A percentile compares a stretch with the other conserved stretches of the same genome.
Conservation (phyloP, 1,139 yeast genomes). For the Starmera stellimalicola region DNA sequence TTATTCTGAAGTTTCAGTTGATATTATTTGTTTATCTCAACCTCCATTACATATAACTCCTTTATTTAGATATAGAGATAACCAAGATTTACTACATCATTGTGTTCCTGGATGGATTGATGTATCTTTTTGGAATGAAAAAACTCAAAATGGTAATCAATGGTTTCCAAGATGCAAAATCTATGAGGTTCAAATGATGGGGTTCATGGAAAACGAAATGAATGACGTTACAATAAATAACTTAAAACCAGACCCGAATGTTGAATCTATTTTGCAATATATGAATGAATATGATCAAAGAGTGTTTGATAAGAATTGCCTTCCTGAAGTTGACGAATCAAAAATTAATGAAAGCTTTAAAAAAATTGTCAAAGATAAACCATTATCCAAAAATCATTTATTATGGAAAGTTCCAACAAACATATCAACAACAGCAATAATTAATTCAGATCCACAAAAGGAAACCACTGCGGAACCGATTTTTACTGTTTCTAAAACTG, state of each 20-base stretch:
- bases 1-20: constrained; percentile 77
- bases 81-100: constrained; percentile 47
- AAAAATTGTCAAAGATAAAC: constrained; percentile 8
- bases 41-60: constrained; percentile 94
- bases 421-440: no score
- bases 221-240: constrained; percentile 55
- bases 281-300: constrained; percentile 57
- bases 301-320: constrained; percentile 27
- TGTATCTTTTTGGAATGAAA: constrained; percentile 75
- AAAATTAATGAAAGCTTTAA: neutral
- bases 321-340: constrained; percentile 4
- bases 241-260: constrained; percentile 24
- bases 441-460: constrained; percentile 12
- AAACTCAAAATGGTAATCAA: constrained; percentile 31
- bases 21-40: constrained; percentile 78
- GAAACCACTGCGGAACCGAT: constrained; percentile 14
- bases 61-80: constrained; percentile 60
- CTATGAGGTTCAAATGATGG: constrained; percentile 97
- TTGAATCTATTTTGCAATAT: constrained; percentile 31
- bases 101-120: constrained; percentile 95
- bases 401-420: constrained; percentile 16
- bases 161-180: constrained; percentile 94
- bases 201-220: constrained; percentile 84
- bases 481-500: constrained; percentile 16
- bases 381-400: constrained; percentile 6